These are phyloP conservation scores for Naumovozyma dairenensis DNA, from an alignment of 805 yeast genomes.

Conservation along the genomic window DNA sequence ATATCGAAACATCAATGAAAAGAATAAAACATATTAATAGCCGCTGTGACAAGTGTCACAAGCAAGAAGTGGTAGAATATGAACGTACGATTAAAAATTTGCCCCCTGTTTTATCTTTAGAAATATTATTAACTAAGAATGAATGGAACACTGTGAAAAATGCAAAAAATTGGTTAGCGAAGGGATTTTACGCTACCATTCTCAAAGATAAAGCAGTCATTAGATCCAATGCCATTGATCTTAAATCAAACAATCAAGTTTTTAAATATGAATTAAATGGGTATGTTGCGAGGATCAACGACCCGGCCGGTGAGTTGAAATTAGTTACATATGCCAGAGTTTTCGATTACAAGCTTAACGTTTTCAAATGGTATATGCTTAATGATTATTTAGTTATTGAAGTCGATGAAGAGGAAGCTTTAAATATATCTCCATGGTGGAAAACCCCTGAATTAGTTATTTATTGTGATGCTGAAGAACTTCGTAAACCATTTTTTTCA, in stretches of 20 bases:
- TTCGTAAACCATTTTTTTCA: constrained; percentile 36
- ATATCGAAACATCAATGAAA: constrained; percentile 53
- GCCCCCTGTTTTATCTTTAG: constrained; percentile 58
- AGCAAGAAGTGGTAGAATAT: constrained; percentile 46
- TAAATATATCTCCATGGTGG: constrained; percentile 67
- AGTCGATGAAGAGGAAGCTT: constrained; percentile 66
- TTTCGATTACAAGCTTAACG: constrained; percentile 25
- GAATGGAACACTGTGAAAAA: constrained; percentile 45
- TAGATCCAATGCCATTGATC: constrained; percentile 24
- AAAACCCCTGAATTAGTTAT: constrained; percentile 68
- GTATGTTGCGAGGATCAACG: constrained; percentile 56
- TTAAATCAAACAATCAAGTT: constrained; percentile 21
- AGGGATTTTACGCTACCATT: constrained; percentile 44
- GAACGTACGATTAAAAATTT: constrained; percentile 41
- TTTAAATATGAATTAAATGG: constrained; percentile 56
- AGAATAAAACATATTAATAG: constrained; percentile 40
- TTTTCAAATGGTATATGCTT: constrained; percentile 63
- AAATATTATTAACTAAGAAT: constrained; percentile 43
- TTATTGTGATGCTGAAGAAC: constrained; percentile 44
- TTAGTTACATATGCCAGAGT: constrained; percentile 50
- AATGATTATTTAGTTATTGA: constrained; percentile 84
- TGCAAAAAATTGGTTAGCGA: constrained; percentile 49
- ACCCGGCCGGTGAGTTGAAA: constrained; percentile 44
- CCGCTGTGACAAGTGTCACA: constrained; percentile 43
- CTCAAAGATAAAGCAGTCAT: constrained; percentile 32